These are phyloP conservation scores for Protomyces macrosporus DNA, from an alignment of 1,139 yeast species.

Conservation along the genomic window DNA sequence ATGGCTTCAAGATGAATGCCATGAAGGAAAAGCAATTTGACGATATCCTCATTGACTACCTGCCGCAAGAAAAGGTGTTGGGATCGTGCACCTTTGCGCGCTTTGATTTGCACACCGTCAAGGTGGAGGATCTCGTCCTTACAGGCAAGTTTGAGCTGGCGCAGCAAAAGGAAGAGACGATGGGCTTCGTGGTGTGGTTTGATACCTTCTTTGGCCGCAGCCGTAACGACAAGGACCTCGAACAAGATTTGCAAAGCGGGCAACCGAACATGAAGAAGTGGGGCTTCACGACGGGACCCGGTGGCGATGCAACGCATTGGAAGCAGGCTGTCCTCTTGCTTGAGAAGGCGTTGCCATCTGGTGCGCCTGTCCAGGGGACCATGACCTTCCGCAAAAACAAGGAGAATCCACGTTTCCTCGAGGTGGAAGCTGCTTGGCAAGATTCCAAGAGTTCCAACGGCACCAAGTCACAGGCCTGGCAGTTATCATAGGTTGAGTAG, in stretches of 20 bases:
- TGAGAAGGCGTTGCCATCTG: constrained; percentile 27
- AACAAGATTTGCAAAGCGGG: not conserved
- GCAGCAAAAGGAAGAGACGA: constrained; percentile 26
- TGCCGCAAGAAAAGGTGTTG: constrained; percentile 51
- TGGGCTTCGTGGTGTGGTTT: constrained; percentile 33
- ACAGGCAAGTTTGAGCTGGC: constrained; percentile 19
- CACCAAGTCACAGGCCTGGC: not conserved
- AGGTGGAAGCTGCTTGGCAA: constrained; percentile 50
- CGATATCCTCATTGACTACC: constrained; percentile 61
- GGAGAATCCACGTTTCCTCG: constrained; percentile 49
- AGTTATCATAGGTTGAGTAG: not conserved
- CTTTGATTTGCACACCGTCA: constrained; percentile 56
- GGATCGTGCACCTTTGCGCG: constrained; percentile 50
- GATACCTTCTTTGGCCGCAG: constrained; percentile 33
- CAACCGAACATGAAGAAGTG: constrained; percentile 19
- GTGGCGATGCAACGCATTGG: constrained; percentile 55
- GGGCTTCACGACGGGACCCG: constrained; percentile 77
- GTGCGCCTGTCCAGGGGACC: constrained; percentile 27
- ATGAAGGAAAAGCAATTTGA: constrained; percentile 44
- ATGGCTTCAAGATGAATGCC: constrained; percentile 47
- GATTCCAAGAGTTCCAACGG: constrained; percentile 29
- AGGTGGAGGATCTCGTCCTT: constrained; percentile 49
- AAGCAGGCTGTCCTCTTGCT: constrained; percentile 31
- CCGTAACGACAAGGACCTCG: constrained; percentile 27
- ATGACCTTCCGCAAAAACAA: constrained; percentile 38